Percentiles rank a stretch among this genome's conserved stretches.
Evolutionary conservation across 2,329 filamentous ascomycete species (phyloP).

Genomic region (Coniochaeta ligniaria): DNA sequence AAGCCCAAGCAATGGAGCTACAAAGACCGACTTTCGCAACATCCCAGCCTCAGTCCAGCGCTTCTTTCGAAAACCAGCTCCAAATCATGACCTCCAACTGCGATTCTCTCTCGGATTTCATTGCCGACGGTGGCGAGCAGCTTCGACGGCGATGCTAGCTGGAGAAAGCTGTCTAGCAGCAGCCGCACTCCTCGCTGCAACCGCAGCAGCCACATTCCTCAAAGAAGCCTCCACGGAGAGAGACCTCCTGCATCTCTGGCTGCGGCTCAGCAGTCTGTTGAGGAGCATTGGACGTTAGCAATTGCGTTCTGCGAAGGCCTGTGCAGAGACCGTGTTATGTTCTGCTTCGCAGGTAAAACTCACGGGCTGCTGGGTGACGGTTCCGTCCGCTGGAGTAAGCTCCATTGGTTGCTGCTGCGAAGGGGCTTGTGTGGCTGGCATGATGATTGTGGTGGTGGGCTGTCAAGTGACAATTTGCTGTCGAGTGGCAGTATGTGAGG

Average conservation of each 20-base stretch:
- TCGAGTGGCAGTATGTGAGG: neutral
- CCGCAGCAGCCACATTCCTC: conserved; percentile 23
- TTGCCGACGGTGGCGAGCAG: neutral
- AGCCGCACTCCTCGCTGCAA: conserved; percentile 19
- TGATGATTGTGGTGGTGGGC: conserved; percentile 9
- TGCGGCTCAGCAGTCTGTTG: conserved; percentile 18
- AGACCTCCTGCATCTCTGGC: conserved; percentile 10
- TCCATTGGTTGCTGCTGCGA: conserved; percentile 24
- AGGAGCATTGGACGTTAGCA: neutral
- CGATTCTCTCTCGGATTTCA: neutral
- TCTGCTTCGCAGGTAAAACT: conserved; percentile 2
- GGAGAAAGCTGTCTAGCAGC: conserved; percentile 15
- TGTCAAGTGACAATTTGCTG: neutral
- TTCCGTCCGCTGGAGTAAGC: conserved; percentile 10
- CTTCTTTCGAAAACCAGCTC: neutral
- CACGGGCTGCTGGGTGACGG: conserved; percentile 23
- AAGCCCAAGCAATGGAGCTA: neutral
- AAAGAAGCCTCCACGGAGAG: conserved; percentile 22
- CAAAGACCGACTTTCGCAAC: neutral
- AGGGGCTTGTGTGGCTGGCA: conserved; percentile 18
- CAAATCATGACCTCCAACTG: neutral
- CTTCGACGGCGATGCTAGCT: neutral
- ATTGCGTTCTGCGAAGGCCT: neutral
- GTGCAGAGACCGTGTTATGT: neutral
- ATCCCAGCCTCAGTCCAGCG: neutral